Conservation (phyloP, 2,329 filamentous ascomycete genomes). For the Fusarium brachygibbosum region DNA sequence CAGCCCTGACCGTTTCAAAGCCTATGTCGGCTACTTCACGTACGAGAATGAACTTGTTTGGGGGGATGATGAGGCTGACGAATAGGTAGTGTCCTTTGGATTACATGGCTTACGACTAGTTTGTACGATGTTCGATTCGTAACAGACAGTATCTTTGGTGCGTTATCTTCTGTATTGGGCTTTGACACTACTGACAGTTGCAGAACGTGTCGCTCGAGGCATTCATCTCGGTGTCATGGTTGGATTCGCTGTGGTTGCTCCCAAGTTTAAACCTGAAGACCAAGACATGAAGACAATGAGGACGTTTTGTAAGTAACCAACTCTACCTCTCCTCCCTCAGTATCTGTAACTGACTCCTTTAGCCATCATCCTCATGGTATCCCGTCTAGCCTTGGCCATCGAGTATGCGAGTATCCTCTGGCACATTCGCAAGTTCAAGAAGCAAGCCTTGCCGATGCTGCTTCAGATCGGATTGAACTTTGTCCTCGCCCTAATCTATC, state of each 20-base stretch:
- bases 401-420: conserved; percentile 66
- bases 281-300: conserved; percentile 57
- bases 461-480: conserved; percentile 56
- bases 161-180: neutral
- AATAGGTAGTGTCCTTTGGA: conserved; percentile 68
- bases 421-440: conserved; percentile 59
- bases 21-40: conserved; percentile 56
- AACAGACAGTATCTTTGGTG: conserved; percentile 72
- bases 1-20: conserved; percentile 51
- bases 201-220: conserved; percentile 68
- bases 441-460: conserved; percentile 54
- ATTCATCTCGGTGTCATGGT: conserved; percentile 74
- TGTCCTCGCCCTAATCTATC: conserved; percentile 55
- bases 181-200: neutral
- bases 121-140: conserved; percentile 76
- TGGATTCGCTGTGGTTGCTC: conserved; percentile 72
- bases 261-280: conserved; percentile 57
- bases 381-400: conserved; percentile 64
- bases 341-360: neutral
- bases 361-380: conserved; percentile 64
- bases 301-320: conserved; percentile 55
- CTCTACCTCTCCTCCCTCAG: neutral
- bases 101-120: conserved; percentile 75
- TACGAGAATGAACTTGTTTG: conserved; percentile 13
- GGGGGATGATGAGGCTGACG: accelerated